Base-by-base conservation (phyloP, 202 grass and related monocot species). In the Setaria viridis region DNA sequence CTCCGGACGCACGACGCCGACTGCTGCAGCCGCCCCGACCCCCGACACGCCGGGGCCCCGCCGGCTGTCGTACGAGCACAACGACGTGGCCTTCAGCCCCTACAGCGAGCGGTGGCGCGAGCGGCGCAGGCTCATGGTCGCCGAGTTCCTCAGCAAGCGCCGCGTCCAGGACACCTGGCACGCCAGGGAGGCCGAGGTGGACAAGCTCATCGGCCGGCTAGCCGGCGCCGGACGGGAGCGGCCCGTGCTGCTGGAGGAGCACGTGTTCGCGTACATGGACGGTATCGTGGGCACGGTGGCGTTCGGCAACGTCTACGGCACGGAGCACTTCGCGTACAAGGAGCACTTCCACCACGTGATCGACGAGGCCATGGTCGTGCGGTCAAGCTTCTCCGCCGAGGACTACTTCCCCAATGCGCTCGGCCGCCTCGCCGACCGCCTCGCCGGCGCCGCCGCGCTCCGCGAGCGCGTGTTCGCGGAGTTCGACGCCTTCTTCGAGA, bases 401-500 rank as follows among this genome's bases (percentile, higher is more conserved):
- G 57, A 59, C 57, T 59, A 59, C n/a, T 59, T 59, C 57, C 57
- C 57, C n/a, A 59, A 59, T n/a, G 20, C 19, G 2, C 57, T 59
- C 57, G 57, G 57, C 57, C 57, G 57, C n/a, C 8, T 59, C 57
- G 57, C 57, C n/a, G 57, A 59, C 57, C 57, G 57, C 57, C n/a
- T 59, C 57, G 25, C 57, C 57, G 57, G 57, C 57, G 57, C 19
- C 57, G 57, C 57, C 57, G 8, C 57, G 7, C 57, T 59, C 57
- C 57, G n/a, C 57, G 57, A 59, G n/a, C 20, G 57, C 9, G 57
- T 72, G 11, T 77, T 89, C 56, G 4, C 33, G 13, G 74, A 80
- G 19, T 68, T 92, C 3, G 86, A 92, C 53, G 45, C 10, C n/a
- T 84, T 80, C 83, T 89, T 86, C 53, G 86, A 87, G 34, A 32